phyloP scores from a whole-genome alignment of 2,329 filamentous ascomycete genomes.

The Fusarium haematococcum region DNA sequence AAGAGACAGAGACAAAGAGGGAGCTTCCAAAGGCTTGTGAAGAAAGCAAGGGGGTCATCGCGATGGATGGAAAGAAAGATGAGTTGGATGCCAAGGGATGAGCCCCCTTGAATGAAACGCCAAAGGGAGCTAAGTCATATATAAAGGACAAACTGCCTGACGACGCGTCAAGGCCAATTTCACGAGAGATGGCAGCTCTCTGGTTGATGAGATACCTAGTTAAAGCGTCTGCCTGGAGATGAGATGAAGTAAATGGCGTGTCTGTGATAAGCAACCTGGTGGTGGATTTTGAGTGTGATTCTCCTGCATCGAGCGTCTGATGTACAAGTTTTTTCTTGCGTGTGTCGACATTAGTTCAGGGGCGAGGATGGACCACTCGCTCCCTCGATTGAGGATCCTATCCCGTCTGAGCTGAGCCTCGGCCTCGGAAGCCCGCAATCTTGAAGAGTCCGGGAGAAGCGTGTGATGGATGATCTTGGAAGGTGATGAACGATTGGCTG shows the following conservation, averaged over 20 bases:
- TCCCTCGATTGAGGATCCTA: slow-evolving; percentile 7
- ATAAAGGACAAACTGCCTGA: slow-evolving; percentile 1
- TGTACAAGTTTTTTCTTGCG: not conserved
- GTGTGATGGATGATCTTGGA: not conserved
- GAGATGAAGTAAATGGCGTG: slow-evolving; percentile 8
- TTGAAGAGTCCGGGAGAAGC: not conserved
- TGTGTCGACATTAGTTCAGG: slow-evolving; percentile 32
- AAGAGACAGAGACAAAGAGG: not conserved
- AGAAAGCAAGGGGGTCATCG: not conserved
- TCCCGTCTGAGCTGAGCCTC: slow-evolving; percentile 20
- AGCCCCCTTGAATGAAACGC: slow-evolving; percentile 3
- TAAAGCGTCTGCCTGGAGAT: not conserved
- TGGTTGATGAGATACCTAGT: not conserved
- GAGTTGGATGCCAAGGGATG: slow-evolving; percentile 7
- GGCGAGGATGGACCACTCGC: slow-evolving; percentile 24
- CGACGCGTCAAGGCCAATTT: slow-evolving; percentile 2
- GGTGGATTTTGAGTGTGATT: slow-evolving; percentile 2
- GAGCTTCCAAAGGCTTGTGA: not conserved
- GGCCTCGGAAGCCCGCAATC: slow-evolving; percentile 5
- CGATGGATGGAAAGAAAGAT: not conserved
- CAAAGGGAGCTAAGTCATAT: not conserved
- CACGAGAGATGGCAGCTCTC: not conserved
- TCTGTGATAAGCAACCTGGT: slow-evolving; percentile 9
- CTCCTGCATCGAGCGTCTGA: slow-evolving; percentile 26
- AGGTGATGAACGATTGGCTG: not conserved